Evolutionary conservation across 73 alveolate genomes (phyloP).

Genomic region (Tetrahymena malaccensis): DNA sequence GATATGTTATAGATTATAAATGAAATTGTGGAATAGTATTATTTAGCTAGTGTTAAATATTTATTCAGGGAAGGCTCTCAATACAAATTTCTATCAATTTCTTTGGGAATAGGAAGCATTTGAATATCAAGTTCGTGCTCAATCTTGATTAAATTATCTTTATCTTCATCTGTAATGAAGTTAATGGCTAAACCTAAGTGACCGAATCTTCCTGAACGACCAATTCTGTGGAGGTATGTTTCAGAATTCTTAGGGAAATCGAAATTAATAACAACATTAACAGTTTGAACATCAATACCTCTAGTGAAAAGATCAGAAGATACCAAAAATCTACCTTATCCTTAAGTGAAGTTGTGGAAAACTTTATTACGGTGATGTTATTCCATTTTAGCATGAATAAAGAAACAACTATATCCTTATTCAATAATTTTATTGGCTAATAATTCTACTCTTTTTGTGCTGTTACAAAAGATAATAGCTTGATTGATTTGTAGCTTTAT

Average conservation of each 20-base stretch:
- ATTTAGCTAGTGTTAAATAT: neutral
- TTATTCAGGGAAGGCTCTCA: neutral
- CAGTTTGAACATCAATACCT: conserved; percentile 96
- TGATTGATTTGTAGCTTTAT: conserved; percentile 79
- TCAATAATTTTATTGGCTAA: conserved; percentile 83
- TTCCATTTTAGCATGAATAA: conserved; percentile 41
- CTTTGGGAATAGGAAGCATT: conserved; percentile 97
- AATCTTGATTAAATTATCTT: conserved; percentile 60
- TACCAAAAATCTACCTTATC: conserved; percentile 71
- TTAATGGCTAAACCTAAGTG: conserved; percentile 85
- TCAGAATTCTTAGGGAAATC: conserved; percentile 97
- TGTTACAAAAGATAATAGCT: conserved; percentile 88
- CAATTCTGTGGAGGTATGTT: conserved; percentile 96
- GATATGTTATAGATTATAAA: neutral
- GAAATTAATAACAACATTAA: conserved; percentile 95
- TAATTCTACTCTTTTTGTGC: conserved; percentile 92
- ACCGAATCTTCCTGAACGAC: conserved; percentile 96
- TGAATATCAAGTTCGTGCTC: conserved; percentile 95
- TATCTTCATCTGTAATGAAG: conserved; percentile 78
- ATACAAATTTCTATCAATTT: conserved; percentile 93
- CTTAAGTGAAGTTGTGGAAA: conserved; percentile 87
- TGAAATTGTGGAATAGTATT: neutral
- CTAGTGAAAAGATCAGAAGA: conserved; percentile 95
- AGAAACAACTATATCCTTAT: conserved; percentile 69
- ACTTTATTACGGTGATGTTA: conserved; percentile 78